phyloP scores from a whole-genome alignment of 2,329 filamentous ascomycete species.

The Polychaeton citri region DNA sequence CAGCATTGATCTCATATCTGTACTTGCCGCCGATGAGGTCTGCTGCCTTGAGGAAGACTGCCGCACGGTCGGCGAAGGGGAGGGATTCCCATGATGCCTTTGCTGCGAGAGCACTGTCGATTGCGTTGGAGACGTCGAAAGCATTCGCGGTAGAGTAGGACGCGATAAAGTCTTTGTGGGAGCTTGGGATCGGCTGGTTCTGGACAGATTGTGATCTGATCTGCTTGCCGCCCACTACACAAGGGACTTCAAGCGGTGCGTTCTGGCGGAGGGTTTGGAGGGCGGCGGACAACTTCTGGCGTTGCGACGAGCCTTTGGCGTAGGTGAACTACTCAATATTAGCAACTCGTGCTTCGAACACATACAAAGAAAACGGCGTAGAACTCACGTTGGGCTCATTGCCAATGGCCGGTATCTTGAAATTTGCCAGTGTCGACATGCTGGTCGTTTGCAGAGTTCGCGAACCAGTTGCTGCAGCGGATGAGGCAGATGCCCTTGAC shows the following conservation, averaged over 20 bases:
- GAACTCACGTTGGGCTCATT: conserved; percentile 88
- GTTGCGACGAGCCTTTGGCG: conserved; percentile 65
- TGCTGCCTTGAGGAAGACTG: conserved; percentile 90
- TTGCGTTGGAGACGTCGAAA: conserved; percentile 64
- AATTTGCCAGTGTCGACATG: conserved; percentile 56
- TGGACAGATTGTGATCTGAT: conserved; percentile 48
- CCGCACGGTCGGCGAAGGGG: conserved; percentile 80
- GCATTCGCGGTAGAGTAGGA: conserved; percentile 72
- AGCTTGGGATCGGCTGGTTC: conserved; percentile 69
- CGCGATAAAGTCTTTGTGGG: conserved; percentile 64
- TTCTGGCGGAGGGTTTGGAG: conserved; percentile 55
- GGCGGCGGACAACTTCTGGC: conserved; percentile 61
- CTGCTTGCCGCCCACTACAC: conserved; percentile 65
- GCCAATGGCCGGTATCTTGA: conserved; percentile 72
- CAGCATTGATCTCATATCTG: conserved; percentile 90
- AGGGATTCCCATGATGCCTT: conserved; percentile 75
- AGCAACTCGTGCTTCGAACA: conserved; percentile 4
- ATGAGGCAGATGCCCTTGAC: not conserved
- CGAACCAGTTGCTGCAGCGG: not conserved
- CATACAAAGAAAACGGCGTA: too few species aligned
- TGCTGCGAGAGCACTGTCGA: conserved; percentile 72
- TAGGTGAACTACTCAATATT: conserved; percentile 61
- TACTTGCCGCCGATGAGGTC: conserved; percentile 87
- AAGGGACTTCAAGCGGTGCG: conserved; percentile 62
- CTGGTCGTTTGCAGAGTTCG: conserved; percentile 10